Conservation (phyloP, 768 basidiomycete genomes). For the Mycena rebaudengoi region DNA sequence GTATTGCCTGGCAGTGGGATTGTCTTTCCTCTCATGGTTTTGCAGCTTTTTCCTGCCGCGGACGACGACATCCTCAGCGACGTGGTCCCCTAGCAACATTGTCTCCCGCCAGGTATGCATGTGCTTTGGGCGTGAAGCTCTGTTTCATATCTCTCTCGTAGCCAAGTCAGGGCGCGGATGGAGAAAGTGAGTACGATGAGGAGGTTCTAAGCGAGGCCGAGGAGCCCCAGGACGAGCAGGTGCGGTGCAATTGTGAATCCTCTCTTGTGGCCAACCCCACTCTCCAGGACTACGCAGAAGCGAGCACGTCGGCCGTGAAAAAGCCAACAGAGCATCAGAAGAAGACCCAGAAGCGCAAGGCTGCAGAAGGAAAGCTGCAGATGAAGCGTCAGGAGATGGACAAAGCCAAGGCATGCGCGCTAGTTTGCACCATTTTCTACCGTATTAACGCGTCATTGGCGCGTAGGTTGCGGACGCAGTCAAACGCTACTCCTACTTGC, state of each 20-base stretch:
- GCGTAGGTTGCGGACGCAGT: slow-evolving; percentile 88
- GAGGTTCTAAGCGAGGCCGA: slow-evolving; percentile 58
- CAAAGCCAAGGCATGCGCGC: slow-evolving; percentile 76
- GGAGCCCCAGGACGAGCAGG: slow-evolving; percentile 53
- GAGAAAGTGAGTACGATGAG: slow-evolving; percentile 78
- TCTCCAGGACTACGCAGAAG: slow-evolving; percentile 15
- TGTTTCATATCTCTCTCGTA: slow-evolving; percentile 28
- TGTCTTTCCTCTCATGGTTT: neutral
- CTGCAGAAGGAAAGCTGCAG: slow-evolving; percentile 73
- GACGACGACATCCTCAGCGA: slow-evolving; percentile 90
- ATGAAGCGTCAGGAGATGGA: slow-evolving; percentile 85
- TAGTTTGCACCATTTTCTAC: neutral
- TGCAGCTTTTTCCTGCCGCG: slow-evolving; percentile 35
- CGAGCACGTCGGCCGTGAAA: slow-evolving; percentile 36
- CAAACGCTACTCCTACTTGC: slow-evolving; percentile 96
- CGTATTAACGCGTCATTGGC: slow-evolving; percentile 18
- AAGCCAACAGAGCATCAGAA: slow-evolving; percentile 45
- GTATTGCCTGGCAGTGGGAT: neutral
- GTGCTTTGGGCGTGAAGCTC: neutral
- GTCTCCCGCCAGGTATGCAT: slow-evolving; percentile 82
- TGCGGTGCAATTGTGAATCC: slow-evolving; percentile 19
- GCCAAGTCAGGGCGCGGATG: slow-evolving; percentile 76
- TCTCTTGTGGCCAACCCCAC: slow-evolving; percentile 10
- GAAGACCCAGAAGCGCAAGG: slow-evolving; percentile 64
- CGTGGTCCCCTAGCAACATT: slow-evolving; percentile 89